Conservation (phyloP, 2,329 filamentous ascomycete species). For the Fusarium keratoplasticum region DNA sequence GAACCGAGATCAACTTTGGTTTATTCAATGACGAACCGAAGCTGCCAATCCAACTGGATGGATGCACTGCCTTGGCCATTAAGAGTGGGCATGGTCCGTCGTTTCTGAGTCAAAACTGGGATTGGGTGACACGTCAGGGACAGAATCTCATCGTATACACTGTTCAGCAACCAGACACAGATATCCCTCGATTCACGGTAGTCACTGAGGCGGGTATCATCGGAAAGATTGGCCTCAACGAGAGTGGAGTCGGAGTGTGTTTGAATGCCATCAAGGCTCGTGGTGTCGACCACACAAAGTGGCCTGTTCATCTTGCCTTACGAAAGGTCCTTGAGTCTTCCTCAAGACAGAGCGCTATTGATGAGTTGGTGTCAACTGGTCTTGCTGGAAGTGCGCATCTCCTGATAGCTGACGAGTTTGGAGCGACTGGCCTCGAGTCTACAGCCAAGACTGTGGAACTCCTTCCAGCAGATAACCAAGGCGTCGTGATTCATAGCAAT, state of each 20-base stretch:
- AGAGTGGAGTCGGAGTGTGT: not conserved
- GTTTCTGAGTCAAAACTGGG: not conserved
- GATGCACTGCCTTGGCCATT: not conserved
- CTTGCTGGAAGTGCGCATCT: not conserved
- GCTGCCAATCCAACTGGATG: not conserved
- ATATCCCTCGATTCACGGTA: not conserved
- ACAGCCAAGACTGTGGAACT: not conserved
- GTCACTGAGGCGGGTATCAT: not conserved
- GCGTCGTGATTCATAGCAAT: not conserved
- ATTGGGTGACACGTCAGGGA: not conserved
- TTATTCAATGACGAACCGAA: not conserved
- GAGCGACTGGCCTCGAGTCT: not conserved
- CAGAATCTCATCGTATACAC: not conserved
- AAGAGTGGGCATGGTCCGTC: not conserved
- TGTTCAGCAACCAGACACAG: not conserved
- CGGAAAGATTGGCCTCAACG: not conserved
- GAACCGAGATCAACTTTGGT: not conserved
- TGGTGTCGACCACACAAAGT: not conserved
- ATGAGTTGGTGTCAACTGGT: not conserved
- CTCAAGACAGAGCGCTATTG: not conserved
- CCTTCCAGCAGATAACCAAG: not conserved
- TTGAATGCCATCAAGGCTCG: not conserved
- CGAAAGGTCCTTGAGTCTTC: not conserved
- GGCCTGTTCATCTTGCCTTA: not conserved
- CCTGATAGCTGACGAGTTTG: not conserved